phyloP scores from a whole-genome alignment of 371 early-diverging fungal genomes.

The Apophysomyces trapeziformis region DNA sequence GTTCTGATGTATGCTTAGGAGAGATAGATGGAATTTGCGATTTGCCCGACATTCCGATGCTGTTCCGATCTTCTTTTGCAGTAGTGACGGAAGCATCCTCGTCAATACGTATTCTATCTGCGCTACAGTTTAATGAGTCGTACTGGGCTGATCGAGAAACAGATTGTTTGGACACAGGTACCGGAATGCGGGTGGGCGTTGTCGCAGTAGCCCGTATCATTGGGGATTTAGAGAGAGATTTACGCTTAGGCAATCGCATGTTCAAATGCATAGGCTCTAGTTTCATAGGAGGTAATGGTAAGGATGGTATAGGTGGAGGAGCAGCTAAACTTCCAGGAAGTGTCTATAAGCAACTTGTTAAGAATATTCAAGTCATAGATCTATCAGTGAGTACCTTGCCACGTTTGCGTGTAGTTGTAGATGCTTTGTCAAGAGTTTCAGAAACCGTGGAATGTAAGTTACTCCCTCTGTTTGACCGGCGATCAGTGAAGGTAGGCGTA shows the following conservation, averaged over 20 bases:
- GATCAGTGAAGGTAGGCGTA: constrained; percentile 14
- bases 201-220: constrained; percentile 18
- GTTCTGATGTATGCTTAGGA: neutral
- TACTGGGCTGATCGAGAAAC: constrained; percentile 18
- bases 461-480: neutral
- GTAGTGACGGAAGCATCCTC: constrained; percentile 19
- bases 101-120: constrained; percentile 24
- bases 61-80: constrained; percentile 2
- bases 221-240: constrained; percentile 28
- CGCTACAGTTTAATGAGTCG: neutral
- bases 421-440: constrained; percentile 5
- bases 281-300: constrained; percentile 56
- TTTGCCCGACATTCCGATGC: too few species aligned
- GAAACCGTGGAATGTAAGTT: constrained; percentile 6
- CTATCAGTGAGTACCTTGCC: constrained; percentile 38
- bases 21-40: constrained; percentile 5
- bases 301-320: constrained; percentile 45
- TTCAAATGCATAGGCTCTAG: constrained; percentile 46
- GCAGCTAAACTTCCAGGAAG: constrained; percentile 53
- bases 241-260: constrained; percentile 21
- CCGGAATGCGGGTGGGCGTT: constrained; percentile 31
- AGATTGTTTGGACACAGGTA: constrained; percentile 14
- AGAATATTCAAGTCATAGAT: constrained; percentile 1
- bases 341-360: constrained; percentile 29
- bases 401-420: constrained; percentile 27